Evolutionary conservation across 2,329 filamentous ascomycete species (phyloP).

Genomic region (Aspergillus carbonarius): DNA sequence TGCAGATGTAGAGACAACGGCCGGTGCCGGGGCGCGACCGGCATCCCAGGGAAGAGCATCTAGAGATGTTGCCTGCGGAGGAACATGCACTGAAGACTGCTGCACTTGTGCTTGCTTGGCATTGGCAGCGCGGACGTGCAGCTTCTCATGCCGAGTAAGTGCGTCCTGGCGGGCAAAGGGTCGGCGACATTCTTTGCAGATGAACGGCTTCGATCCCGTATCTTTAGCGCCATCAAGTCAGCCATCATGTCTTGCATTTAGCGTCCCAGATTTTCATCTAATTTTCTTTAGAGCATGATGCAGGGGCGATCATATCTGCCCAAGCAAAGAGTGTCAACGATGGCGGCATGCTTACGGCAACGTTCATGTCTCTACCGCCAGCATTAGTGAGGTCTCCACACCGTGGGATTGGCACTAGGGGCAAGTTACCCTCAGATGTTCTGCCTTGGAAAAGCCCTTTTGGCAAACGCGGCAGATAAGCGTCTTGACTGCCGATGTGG

Average conservation of each 20-base stretch:
- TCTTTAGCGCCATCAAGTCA: slow-evolving; percentile 30
- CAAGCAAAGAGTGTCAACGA: slow-evolving; percentile 2
- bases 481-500: slow-evolving; percentile 25
- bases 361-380: slow-evolving; percentile 43
- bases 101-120: slow-evolving; percentile 19
- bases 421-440: slow-evolving; percentile 40
- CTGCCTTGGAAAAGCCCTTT: slow-evolving; percentile 44
- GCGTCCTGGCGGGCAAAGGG: slow-evolving; percentile 47
- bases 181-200: slow-evolving; percentile 42
- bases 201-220: slow-evolving; percentile 44
- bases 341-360: slow-evolving; percentile 36
- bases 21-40: slow-evolving; percentile 20
- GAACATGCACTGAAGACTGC: slow-evolving; percentile 9
- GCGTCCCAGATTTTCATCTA: neutral
- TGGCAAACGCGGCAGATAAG: slow-evolving; percentile 42
- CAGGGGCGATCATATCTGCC: slow-evolving; percentile 4
- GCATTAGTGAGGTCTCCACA: slow-evolving; percentile 18
- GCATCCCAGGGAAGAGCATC: slow-evolving; percentile 28
- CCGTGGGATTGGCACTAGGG: neutral
- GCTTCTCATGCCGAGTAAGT: slow-evolving; percentile 46
- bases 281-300: neutral
- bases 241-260: slow-evolving; percentile 10
- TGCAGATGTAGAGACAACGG: slow-evolving; percentile 17
- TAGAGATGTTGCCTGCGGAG: slow-evolving; percentile 18
- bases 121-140: slow-evolving; percentile 35